Conservation (phyloP, 805 yeast genomes). For the Cephaloascus fragrans region DNA sequence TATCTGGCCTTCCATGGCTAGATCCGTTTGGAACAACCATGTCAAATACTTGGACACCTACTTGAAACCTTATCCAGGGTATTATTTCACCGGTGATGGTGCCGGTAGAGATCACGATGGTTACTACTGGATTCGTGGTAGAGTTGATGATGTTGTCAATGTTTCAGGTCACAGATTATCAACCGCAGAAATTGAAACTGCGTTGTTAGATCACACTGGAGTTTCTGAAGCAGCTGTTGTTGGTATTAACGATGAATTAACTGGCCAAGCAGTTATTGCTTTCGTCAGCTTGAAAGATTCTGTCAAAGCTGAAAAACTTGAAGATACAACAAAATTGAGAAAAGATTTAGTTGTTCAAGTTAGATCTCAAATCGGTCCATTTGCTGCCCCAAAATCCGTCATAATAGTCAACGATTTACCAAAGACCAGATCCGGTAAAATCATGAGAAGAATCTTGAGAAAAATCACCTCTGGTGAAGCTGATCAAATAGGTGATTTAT, state of each 20-base stretch:
- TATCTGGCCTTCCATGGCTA: conserved; percentile 98
- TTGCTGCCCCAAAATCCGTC: conserved; percentile 87
- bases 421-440: conserved; percentile 97
- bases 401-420: conserved; percentile 86
- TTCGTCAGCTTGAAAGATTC: conserved; percentile 70
- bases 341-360: conserved; percentile 79
- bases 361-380: conserved; percentile 85
- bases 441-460: conserved; percentile 95
- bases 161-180: conserved; percentile 96
- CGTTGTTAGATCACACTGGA: conserved; percentile 64
- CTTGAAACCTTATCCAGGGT: conserved; percentile 85
- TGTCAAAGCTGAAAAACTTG: conserved; percentile 25
- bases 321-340: conserved; percentile 47
- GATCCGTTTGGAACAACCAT: conserved; percentile 89
- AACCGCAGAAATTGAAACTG: conserved; percentile 97
- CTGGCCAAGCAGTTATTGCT: conserved; percentile 97
- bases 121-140: conserved; percentile 94
- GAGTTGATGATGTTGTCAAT: conserved; percentile 97
- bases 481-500: conserved; percentile 84
- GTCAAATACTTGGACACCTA: conserved; percentile 83
- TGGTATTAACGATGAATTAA: conserved; percentile 88
- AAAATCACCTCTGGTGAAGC: conserved; percentile 89
- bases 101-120: conserved; percentile 97
- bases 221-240: conserved; percentile 97
- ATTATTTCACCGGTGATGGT: conserved; percentile 97